Evolutionary conservation across 305 asterid genomes (phyloP), one percentile per base, ranked within the genome.

Genomic region (Lippia alba): DNA sequence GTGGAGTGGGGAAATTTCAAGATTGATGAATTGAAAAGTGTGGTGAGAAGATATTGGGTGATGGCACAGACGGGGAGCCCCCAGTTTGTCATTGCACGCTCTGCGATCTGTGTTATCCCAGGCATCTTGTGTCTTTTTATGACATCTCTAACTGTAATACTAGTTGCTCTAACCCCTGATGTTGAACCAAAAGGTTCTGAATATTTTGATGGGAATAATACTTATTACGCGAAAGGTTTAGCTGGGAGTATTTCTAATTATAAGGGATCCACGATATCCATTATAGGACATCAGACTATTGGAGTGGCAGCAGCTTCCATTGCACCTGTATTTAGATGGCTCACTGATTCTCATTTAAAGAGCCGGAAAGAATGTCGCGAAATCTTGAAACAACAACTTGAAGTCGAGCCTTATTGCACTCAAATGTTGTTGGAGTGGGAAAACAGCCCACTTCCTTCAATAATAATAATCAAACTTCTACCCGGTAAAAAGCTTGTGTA

Each of bases 361-460:
- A 16, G 68, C 56, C 59, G 49, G 8, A 15, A 18, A 14, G 45
- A 5, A 12, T 41, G 76, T 36, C 33, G 4, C 0, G 55, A 14
- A 68, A 54, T 74, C 59, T 56, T 81, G 15, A 69, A 34, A 61
- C 70, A 62, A 0, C 76, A 61, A 49, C 39, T 71, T 30, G 64
- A 72, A 55, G 64, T 82, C 0, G 85, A 82, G 56, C 9, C 33
- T 3, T 74, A 78, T 53, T 82, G 85, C 82, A 85, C 72, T 5
- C 6, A 5, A 9, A 50, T 11, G 57, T 65, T 82, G 64, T 62
- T 58, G 17, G 77, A 76, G 33, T 83, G 84, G 84, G 76, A 67
- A 40, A 82, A 85, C 4, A 36, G 4, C 18, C 62, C 79, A 0
- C 44, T 77, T 16, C 70, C 79, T 68, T 72, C 61, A 14, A 65